phyloP scores from a whole-genome alignment of 2,329 filamentous ascomycete genomes.

The Triangularia setosa region DNA sequence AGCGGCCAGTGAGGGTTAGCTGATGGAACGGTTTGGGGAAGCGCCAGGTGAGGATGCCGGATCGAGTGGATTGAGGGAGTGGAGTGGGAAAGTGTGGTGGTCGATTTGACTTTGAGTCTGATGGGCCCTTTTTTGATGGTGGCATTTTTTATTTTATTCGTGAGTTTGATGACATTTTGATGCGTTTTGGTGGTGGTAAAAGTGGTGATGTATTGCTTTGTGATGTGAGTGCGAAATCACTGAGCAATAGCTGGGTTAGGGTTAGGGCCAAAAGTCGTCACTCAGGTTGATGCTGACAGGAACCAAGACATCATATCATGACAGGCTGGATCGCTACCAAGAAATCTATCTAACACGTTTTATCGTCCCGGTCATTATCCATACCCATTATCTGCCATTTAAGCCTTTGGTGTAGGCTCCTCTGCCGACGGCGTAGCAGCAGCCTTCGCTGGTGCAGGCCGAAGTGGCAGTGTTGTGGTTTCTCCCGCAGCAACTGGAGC shows the following conservation, averaged over 20 bases:
- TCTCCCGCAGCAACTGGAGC: conserved; percentile 19
- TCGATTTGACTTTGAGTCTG: background rate
- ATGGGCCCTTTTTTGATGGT: background rate
- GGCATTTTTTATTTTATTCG: background rate
- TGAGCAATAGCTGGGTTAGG: background rate
- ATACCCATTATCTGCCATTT: background rate
- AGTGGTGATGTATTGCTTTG: background rate
- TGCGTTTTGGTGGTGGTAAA: background rate
- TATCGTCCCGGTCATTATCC: conserved; percentile 5
- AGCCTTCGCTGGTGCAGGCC: conserved; percentile 1
- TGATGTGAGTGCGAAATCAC: background rate
- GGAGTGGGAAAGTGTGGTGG: conserved; percentile 38
- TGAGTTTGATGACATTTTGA: background rate
- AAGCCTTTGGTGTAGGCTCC: conserved; percentile 7
- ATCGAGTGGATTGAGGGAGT: conserved; percentile 41
- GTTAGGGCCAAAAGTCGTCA: background rate
- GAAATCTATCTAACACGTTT: conserved; percentile 10
- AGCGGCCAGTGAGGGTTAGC: conserved; percentile 43
- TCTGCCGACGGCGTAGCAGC: background rate
- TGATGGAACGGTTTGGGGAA: conserved; percentile 42
- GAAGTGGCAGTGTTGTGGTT: conserved; percentile 15
- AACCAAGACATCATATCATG: background rate
- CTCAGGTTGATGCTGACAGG: no score
- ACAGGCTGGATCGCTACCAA: conserved; percentile 5
- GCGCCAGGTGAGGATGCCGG: conserved; percentile 43